Evolutionary conservation across 129 eudicot species (phyloP), one percentile per base, ranked within the genome.

Genomic region (Centella asiatica): DNA sequence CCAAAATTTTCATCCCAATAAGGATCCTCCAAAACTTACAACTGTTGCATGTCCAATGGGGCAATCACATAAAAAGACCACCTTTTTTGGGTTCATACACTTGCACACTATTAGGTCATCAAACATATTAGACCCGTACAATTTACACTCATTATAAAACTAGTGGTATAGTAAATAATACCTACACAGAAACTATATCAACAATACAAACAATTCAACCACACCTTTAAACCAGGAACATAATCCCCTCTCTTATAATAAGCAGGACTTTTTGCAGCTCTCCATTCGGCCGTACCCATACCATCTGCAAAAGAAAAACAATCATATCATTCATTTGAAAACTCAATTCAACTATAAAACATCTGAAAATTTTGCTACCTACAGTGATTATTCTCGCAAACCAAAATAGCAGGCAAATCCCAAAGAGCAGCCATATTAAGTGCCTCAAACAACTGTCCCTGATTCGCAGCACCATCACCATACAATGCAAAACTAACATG

Each of bases 271-370:
- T 87, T 93, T 18, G 99, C 95, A 31, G 99, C 95, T 70, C 99
- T 87, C 99, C 99, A 93, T 72, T 88, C 99, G 10, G 99, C 99
- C 12, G 99, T 93, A 12, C 99, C 99, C 99, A 93, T 93, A 57
- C 99, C 99, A 88, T 93, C 99, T 93, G 81, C 59, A 74, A 23
- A 2, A 48, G 45, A 47, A 80, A 79, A 67, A 8, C 37, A 52
- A 56, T 29, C 25, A 11, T 50, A 47, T 23, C 1, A 11, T 13
- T 27, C 28, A 31, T 15, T 8, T 2, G 33, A n/a, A 22, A 26
- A 42, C 12, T 32, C 69, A 59, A 17, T 49, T 27, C 14, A 42
- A 19, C 27, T 15, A 58, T 20, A 2, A 36, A 52, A 45, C n/a
- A 51, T 37, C 22, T 15, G 9, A 11, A 0, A 36, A 48, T 56